A percentile compares a stretch with the other conserved stretches of the same genome.
phyloP scores from a whole-genome alignment of 352 stramenopile species.

The Globisporangium paroecandrum region DNA sequence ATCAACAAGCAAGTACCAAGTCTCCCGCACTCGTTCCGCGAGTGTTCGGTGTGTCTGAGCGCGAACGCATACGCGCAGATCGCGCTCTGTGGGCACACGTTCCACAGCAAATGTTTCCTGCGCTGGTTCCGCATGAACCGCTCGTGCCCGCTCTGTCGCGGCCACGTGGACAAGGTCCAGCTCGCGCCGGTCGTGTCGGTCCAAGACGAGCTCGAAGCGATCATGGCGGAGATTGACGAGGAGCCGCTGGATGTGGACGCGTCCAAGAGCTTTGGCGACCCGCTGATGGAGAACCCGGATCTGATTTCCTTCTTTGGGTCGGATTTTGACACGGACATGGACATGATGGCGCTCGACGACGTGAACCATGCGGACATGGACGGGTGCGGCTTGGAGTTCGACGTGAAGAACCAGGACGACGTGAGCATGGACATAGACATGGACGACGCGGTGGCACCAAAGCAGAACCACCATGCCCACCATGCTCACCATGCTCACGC shows the following conservation, averaged over 20 bases:
- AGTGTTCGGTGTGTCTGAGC: slow-evolving; percentile 75
- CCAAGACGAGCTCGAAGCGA: slow-evolving; percentile 67
- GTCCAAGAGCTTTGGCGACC: slow-evolving; percentile 27
- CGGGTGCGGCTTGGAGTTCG: not conserved
- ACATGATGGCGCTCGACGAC: slow-evolving; percentile 60
- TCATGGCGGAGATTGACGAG: slow-evolving; percentile 78
- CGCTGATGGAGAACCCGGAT: slow-evolving; percentile 37
- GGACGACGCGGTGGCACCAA: slow-evolving; percentile 22
- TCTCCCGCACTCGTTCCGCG: slow-evolving; percentile 54
- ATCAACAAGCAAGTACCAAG: slow-evolving; percentile 43
- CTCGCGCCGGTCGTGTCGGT: slow-evolving; percentile 41
- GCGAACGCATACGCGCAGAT: slow-evolving; percentile 74
- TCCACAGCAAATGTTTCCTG: slow-evolving; percentile 77
- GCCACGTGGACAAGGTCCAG: slow-evolving; percentile 54
- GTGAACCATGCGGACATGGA: slow-evolving; percentile 14
- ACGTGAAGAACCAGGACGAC: slow-evolving; percentile 21
- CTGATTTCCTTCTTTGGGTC: slow-evolving; percentile 51
- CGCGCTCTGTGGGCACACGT: slow-evolving; percentile 62
- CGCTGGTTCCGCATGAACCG: slow-evolving; percentile 75
- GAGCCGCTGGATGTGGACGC: slow-evolving; percentile 31
- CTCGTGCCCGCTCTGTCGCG: slow-evolving; percentile 71
- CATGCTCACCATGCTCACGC: not conserved
- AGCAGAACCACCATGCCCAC: slow-evolving; percentile 12
- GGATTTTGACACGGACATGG: slow-evolving; percentile 64
- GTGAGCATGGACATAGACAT: slow-evolving; percentile 35